These are phyloP conservation scores for Arabidopsis arenosa DNA, from an alignment of 345 rosid species.

Conservation along the genomic window DNA sequence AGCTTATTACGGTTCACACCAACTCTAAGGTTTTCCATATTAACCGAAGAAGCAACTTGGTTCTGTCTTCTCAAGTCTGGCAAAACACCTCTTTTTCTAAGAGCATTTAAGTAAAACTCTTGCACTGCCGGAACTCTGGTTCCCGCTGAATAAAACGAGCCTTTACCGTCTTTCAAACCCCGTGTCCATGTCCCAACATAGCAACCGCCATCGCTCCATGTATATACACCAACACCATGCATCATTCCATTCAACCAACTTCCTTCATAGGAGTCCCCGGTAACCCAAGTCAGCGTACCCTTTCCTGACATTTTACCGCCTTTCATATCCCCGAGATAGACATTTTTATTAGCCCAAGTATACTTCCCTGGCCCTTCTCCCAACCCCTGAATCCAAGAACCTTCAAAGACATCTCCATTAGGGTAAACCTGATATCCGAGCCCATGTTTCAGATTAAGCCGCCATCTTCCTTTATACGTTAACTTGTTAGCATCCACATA, in stretches of 20 bases:
- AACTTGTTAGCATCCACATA: constrained; percentile 55
- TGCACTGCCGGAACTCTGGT: constrained; percentile 72
- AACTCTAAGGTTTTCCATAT: constrained; percentile 65
- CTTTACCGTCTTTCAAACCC: constrained; percentile 96
- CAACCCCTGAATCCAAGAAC: constrained; percentile 88
- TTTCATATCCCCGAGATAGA: constrained; percentile 85
- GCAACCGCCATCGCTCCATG: constrained; percentile 88
- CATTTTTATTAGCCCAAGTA: constrained; percentile 84
- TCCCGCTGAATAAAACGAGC: constrained; percentile 88
- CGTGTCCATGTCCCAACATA: constrained; percentile 95
- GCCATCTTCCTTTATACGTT: constrained; percentile 89
- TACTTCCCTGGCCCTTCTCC: constrained; percentile 96
- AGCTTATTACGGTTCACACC: constrained; percentile 54
- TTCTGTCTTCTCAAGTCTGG: constrained; percentile 81
- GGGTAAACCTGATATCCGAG: constrained; percentile 83
- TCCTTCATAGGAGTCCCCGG: constrained; percentile 89
- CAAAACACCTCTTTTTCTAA: constrained; percentile 83
- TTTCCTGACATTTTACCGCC: constrained; percentile 97
- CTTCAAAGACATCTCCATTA: constrained; percentile 83
- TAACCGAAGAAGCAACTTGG: constrained; percentile 72
- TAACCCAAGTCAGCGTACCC: constrained; percentile 86
- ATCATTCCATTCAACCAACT: constrained; percentile 91
- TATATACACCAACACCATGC: constrained; percentile 95
- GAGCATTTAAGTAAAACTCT: constrained; percentile 77
- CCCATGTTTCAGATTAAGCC: constrained; percentile 89